A percentile compares a stretch with the other conserved stretches of the same genome.
Evolutionary conservation across 2,329 filamentous ascomycete species (phyloP).

Genomic region (Orbilia javanica): DNA sequence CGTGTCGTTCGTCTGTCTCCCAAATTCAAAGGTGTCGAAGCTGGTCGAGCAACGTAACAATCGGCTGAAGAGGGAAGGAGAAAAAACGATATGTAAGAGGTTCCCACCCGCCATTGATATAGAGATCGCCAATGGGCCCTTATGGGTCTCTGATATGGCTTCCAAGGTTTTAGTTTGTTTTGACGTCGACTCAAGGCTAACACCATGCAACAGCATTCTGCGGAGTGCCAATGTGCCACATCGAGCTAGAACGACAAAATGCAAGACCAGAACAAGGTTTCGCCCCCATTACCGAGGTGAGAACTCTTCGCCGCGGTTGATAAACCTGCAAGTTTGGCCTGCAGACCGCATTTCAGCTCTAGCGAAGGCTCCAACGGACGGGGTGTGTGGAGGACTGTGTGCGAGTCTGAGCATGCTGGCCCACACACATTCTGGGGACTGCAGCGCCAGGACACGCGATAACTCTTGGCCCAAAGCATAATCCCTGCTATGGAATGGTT

Average conservation of each 20-base stretch:
- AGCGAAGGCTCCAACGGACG: conserved; percentile 39
- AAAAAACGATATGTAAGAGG: conserved; percentile 24
- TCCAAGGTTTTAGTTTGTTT: conserved; percentile 34
- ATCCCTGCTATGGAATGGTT: neutral
- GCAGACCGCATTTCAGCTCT: conserved; percentile 29
- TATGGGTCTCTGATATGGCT: neutral
- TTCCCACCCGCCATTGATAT: conserved; percentile 57
- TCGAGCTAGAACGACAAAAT: conserved; percentile 8
- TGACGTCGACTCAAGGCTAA: conserved; percentile 20
- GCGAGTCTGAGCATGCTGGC: conserved; percentile 32
- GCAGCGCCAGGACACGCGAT: conserved; percentile 50
- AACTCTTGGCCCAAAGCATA: conserved; percentile 30
- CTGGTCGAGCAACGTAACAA: conserved; percentile 40
- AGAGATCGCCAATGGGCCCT: conserved; percentile 46
- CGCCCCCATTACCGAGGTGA: conserved; percentile 55
- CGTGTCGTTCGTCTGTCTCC: conserved; percentile 30
- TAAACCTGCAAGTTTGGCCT: conserved; percentile 44
- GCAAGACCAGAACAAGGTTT: conserved; percentile 47
- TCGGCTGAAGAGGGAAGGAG: conserved; percentile 34
- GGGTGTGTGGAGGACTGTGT: conserved; percentile 35
- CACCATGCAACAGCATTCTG: conserved; percentile 22
- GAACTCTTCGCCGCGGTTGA: conserved; percentile 56
- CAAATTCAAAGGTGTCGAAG: conserved; percentile 18
- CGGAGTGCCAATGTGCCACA: conserved; percentile 26
- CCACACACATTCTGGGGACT: conserved; percentile 41